phyloP scores from a whole-genome alignment of 2,329 filamentous ascomycete species.

The Phaeosphaeriaceae sp. region DNA sequence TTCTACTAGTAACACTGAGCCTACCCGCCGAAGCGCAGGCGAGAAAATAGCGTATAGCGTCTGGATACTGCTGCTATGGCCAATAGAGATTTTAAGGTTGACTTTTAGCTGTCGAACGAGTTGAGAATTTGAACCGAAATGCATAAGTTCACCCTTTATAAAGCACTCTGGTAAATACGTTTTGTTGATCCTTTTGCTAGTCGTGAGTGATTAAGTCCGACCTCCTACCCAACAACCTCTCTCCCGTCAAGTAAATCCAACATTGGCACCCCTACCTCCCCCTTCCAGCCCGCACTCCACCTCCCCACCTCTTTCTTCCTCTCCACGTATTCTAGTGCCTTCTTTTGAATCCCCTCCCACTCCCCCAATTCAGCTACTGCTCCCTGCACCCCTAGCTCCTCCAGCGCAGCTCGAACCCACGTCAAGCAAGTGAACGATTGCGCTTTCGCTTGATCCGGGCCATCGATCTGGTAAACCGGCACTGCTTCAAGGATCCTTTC shows the following conservation, averaged over 20 bases:
- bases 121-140: too few species aligned
- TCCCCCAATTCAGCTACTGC: background rate
- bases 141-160: too few species aligned
- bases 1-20: too few species aligned
- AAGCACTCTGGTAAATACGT: too few species aligned
- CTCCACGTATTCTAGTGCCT: background rate
- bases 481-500: conserved; percentile 1
- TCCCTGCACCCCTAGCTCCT: background rate
- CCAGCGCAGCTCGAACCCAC: conserved; percentile 1
- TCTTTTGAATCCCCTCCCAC: conserved; percentile 2
- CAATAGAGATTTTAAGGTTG: too few species aligned
- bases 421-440: conserved; percentile 2
- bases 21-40: too few species aligned
- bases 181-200: background rate
- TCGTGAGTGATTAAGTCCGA: background rate
- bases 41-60: too few species aligned
- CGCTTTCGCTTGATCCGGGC: background rate
- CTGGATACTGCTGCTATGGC: too few species aligned
- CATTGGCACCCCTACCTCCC: conserved; percentile 4
- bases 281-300: conserved; percentile 1
- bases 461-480: conserved; percentile 8
- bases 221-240: conserved; percentile 4
- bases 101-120: too few species aligned
- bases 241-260: conserved; percentile 4
- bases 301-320: conserved; percentile 3